Evolutionary conservation across 208 protist genomes (phyloP), one percentile per base, ranked within the genome.

Genomic region (Porcisia hertigi): DNA sequence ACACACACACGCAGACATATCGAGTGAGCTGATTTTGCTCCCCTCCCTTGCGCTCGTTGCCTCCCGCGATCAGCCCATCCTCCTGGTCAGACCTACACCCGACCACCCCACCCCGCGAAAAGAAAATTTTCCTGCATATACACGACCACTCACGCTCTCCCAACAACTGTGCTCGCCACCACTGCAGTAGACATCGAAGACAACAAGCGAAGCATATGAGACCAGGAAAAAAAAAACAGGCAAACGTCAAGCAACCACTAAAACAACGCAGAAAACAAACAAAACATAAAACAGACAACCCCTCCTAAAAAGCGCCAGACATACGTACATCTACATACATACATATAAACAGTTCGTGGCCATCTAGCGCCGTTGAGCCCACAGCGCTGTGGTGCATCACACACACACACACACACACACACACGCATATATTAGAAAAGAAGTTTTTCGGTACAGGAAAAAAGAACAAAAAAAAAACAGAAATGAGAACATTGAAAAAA

Each of bases 211-310:
- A 63, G 12, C 43, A 75, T 20, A 54, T 14, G 52, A 43, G 6
- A 43, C 43, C 47, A n/a, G 3, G 9, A 76, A 76, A 55, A 75
- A 39, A 73, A 71, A 76, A 60, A 73, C 25, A 73, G 11, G 63
- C 43, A 55, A 20, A 75, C 70, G 0, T 54, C 18, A 39, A 23
- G 9, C 3, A 49, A 49, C 3, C 45, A 49, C n/a, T n/a, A n/a
- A n/a, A n/a, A n/a, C n/a, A 5, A 69, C 7, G 39, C 12, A 3
- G 14, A n/a, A 18, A 53, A 58, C 9, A 14, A 7, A 58, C 54
- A n/a, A 34, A 6, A 58, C 5, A 58, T 0, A 20, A 58, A 53
- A 53, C 11, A 58, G 54, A 25, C 5, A 5, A 58, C 9, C 9
- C 23, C 25, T 25, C 1, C 30, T 14, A 20, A 36, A 62, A 25